These are phyloP conservation scores for Populus tremula DNA, from an alignment of 345 rosid species.

Conservation along the genomic window DNA sequence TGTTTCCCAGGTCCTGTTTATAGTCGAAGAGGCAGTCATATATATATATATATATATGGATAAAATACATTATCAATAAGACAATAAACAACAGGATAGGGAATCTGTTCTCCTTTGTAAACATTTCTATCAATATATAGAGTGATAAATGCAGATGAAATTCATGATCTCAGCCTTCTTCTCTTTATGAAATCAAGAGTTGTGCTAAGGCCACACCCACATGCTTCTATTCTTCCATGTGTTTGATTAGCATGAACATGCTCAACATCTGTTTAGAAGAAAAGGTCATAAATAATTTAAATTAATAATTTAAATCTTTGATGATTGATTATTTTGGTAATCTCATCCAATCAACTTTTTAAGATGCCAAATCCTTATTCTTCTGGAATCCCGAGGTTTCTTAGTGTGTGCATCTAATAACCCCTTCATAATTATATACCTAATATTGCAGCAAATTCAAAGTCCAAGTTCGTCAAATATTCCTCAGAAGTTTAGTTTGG, in stretches of 20 bases:
- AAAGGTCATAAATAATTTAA: too few species aligned
- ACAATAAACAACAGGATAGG: background rate
- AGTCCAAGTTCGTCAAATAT: background rate
- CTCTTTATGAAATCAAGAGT: background rate
- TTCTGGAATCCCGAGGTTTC: constrained; percentile 23
- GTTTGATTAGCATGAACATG: too few species aligned
- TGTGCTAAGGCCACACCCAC: too few species aligned
- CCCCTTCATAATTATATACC: background rate
- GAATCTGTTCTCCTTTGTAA: constrained; percentile 16
- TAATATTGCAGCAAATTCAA: background rate
- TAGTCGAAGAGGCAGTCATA: background rate
- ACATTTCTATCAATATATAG: background rate
- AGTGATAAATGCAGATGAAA: background rate
- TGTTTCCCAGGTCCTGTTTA: too few species aligned
- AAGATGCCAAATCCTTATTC: constrained; percentile 39
- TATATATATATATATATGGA: background rate
- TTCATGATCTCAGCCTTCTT: background rate
- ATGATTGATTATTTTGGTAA: background rate
- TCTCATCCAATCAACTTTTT: background rate
- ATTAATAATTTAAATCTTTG: constrained; percentile 4
- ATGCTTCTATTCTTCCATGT: too few species aligned
- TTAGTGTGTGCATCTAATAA: constrained; percentile 23
- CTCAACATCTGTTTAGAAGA: too few species aligned
- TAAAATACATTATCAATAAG: background rate
- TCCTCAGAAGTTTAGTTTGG: background rate